Percentiles rank a stretch among this genome's conserved stretches.
phyloP scores from a whole-genome alignment of 169 alveolate genomes.

The Prorocentrum cordatum region DNA sequence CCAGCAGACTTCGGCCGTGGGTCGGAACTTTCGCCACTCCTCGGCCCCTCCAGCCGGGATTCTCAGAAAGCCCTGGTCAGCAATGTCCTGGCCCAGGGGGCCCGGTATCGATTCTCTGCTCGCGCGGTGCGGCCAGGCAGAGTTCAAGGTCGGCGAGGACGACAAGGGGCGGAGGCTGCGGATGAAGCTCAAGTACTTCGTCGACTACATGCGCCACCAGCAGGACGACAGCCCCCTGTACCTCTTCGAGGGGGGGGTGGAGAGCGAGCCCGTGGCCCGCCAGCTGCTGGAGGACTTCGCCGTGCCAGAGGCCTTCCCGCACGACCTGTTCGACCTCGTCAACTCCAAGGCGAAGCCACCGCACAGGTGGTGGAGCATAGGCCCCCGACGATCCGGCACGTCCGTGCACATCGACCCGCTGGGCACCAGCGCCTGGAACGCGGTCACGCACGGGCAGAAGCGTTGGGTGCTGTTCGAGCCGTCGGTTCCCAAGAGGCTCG shows the following conservation, averaged over 20 bases:
- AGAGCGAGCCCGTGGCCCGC: constrained; percentile 11
- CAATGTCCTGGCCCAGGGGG: no score
- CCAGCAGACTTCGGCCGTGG: no score
- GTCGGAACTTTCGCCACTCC: no score
- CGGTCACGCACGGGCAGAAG: constrained; percentile 33
- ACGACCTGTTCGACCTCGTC: constrained; percentile 11
- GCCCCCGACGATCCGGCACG: neutral
- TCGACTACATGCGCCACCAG: constrained; percentile 41
- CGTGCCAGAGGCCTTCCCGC: constrained; percentile 39
- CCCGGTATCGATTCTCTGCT: no score
- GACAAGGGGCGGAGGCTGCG: constrained; percentile 59
- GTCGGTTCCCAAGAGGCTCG: constrained; percentile 12
- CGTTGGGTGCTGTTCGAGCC: constrained; percentile 58
- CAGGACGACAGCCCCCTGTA: constrained; percentile 52
- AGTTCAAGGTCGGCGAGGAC: constrained; percentile 32
- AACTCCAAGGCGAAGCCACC: constrained; percentile 49
- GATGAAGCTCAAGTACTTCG: constrained; percentile 41
- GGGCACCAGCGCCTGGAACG: constrained; percentile 50
- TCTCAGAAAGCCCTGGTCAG: no score
- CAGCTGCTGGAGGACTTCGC: constrained; percentile 31
- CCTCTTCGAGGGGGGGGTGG: constrained; percentile 33
- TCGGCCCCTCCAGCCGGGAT: no score
- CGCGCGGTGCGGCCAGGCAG: no score
- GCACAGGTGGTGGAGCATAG: constrained; percentile 54
- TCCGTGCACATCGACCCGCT: constrained; percentile 47